Conservation (phyloP, 495 filamentous ascomycete genomes). For the Aspergillus bertholletiae region DNA sequence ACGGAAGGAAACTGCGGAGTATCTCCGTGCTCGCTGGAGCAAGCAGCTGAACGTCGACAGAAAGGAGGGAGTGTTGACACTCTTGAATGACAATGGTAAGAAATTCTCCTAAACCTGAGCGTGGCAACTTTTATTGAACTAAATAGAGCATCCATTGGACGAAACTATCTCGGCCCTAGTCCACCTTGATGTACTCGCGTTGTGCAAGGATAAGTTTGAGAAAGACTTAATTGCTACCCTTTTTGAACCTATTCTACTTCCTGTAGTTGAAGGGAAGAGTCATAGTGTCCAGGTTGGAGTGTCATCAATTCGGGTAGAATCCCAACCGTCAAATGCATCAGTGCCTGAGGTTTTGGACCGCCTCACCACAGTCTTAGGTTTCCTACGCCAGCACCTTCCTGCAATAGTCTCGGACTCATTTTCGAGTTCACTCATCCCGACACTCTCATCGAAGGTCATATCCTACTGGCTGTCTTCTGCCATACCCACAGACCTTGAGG, state of each 20-base stretch:
- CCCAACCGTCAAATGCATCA: conserved; percentile 22
- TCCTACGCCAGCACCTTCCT: conserved; percentile 64
- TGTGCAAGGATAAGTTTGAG: conserved; percentile 32
- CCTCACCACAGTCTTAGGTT: conserved; percentile 58
- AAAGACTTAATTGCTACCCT: conserved; percentile 29
- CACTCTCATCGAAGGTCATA: conserved; percentile 62
- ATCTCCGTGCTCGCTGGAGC: conserved; percentile 39
- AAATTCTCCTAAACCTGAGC: neutral
- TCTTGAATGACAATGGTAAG: conserved; percentile 35
- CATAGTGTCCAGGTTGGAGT: conserved; percentile 26
- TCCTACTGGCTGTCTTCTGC: conserved; percentile 68
- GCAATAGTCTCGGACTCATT: conserved; percentile 56
- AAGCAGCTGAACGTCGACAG: conserved; percentile 54
- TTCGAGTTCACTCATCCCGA: conserved; percentile 63
- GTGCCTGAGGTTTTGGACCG: conserved; percentile 38
- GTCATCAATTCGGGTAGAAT: conserved; percentile 28
- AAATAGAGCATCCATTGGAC: conserved; percentile 23
- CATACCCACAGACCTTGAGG: conserved; percentile 68
- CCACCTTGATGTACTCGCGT: conserved; percentile 29
- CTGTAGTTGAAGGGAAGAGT: conserved; percentile 22
- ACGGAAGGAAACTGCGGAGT: conserved; percentile 30
- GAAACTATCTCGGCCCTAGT: conserved; percentile 33
- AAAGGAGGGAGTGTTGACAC: conserved; percentile 41
- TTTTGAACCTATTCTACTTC: conserved; percentile 33
- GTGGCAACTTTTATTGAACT: conserved; percentile 1